phyloP scores from a whole-genome alignment of 2,329 filamentous ascomycete species.

The Curvularia eragrostidis region DNA sequence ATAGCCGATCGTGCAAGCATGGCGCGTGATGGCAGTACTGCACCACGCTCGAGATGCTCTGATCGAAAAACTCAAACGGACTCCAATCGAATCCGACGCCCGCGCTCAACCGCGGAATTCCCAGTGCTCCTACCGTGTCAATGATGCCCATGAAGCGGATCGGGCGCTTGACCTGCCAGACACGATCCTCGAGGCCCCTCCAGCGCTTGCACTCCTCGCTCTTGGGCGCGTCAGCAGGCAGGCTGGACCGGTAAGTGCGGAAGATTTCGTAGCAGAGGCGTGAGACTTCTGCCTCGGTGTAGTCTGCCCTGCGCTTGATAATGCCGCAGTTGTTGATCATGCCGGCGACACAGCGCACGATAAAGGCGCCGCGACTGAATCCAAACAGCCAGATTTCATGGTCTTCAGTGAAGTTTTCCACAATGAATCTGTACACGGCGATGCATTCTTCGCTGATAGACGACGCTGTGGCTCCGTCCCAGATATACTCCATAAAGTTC shows the following conservation, averaged over 20 bases:
- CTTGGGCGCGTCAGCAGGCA: conserved; percentile 38
- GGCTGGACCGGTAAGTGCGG: conserved; percentile 39
- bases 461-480: conserved; percentile 47
- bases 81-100: conserved; percentile 47
- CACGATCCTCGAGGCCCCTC: conserved; percentile 22
- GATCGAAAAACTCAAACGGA: conserved; percentile 48
- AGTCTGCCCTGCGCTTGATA: conserved; percentile 25
- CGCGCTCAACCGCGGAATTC: conserved; percentile 44
- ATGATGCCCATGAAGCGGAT: conserved; percentile 45
- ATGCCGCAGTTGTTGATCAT: conserved; percentile 55
- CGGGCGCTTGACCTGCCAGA: conserved; percentile 42
- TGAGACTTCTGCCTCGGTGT: conserved; percentile 26
- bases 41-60: conserved; percentile 40
- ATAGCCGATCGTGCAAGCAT: conserved; percentile 44
- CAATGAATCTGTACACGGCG: conserved; percentile 46
- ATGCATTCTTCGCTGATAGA: conserved; percentile 47
- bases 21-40: conserved; percentile 45
- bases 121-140: conserved; percentile 46
- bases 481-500: conserved; percentile 47
- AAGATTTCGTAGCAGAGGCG: conserved; percentile 43
- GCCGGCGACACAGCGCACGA: conserved; percentile 52
- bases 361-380: conserved; percentile 57
- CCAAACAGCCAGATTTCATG: conserved; percentile 56
- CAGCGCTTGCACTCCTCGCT: conserved; percentile 30
- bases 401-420: conserved; percentile 40